A percentile compares a stretch with the other conserved stretches of the same genome.
phyloP scores from a whole-genome alignment of 1,284 basidiomycete genomes.

The Fomitopsis palustris region DNA sequence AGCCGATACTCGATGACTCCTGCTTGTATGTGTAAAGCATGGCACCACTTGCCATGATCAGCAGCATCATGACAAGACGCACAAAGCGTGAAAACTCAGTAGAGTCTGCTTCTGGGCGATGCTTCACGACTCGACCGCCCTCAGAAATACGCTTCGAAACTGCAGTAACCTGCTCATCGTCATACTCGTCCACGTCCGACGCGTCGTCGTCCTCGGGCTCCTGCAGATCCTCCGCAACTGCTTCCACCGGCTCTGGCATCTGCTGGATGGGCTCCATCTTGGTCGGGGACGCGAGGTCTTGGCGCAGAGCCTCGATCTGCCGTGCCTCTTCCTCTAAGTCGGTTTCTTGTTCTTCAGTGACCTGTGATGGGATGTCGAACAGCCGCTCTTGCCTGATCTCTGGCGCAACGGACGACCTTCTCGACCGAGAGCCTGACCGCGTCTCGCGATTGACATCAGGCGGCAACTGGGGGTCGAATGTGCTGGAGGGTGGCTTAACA shows the following conservation, averaged over 20 bases:
- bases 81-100: conserved; percentile 22
- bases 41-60: conserved; percentile 37
- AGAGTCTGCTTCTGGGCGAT: conserved; percentile 14
- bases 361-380: conserved; percentile 4
- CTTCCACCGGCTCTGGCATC: background rate
- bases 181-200: conserved; percentile 12
- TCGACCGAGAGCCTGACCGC: conserved; percentile 10
- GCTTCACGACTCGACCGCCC: conserved; percentile 22
- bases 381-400: conserved; percentile 2
- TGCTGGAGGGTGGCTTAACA: conserved; percentile 28
- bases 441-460: conserved; percentile 26
- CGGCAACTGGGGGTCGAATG: conserved; percentile 58
- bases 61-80: conserved; percentile 36
- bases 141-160: conserved; percentile 37
- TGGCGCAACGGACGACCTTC: conserved; percentile 14
- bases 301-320: conserved; percentile 6
- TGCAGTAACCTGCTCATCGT: conserved; percentile 24
- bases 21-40: conserved; percentile 53
- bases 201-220: conserved; percentile 22
- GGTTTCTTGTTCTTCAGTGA: conserved; percentile 17
- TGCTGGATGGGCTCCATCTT: conserved; percentile 9
- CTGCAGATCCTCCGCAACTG: conserved; percentile 14
- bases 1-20: conserved; percentile 75
- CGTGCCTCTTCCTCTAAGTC: conserved; percentile 7
- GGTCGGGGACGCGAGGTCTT: conserved; percentile 6